Base-by-base conservation (phyloP, 257 asterid species). In the Nicotiana tomentosiformis region DNA sequence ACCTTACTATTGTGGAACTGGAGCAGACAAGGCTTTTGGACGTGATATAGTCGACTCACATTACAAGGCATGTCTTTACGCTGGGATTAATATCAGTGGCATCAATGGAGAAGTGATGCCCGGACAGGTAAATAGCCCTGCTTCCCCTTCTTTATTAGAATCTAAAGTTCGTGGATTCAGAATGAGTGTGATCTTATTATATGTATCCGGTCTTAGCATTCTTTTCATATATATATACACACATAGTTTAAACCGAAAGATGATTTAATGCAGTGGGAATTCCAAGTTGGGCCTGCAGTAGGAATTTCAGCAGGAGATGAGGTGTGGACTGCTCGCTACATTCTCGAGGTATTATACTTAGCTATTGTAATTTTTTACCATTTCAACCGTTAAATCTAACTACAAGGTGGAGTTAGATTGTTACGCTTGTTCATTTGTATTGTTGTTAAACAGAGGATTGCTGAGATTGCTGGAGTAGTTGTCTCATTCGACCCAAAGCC, bases 41-140 rank as follows among this genome's bases (percentile, higher is more conserved):
- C 97, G 98, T 82, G 97, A 93, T 82, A 86, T 94, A 1, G 97
- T 94, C 0, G 97, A 94, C 84, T 89, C 97, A 6, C 98, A 94
- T 70, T 93, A 93, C 91, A 94, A 95, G 86, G 97, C 97, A 0
- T 94, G 97, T 79, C 89, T 93, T 57, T 95, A 84, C 37, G 98
- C 98, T 15, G 98, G 98, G 49, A 78, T 95, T 82, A 95, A 92
- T 90, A 92, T 95, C 1, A 92, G 98, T n/a, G 98, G 98, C 17
- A 87, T 95, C 89, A 95, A 95, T 3, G 98, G 91, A 7, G 99
- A 95, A 87, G 99, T 95, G 49, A 95, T 95, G 99, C 98, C 98
- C 15, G 99, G 99, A 11, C 98, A 93, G 93, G 98, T 93, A 17
- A 33, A 26, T 61, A 30, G 11, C 9, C 72, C 51, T 11, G 77